Percentiles rank a stretch among this genome's conserved stretches.
These are phyloP conservation scores for Phyllosticta paracitricarpa DNA, from an alignment of 2,329 filamentous ascomycete species.

Conservation along the genomic window DNA sequence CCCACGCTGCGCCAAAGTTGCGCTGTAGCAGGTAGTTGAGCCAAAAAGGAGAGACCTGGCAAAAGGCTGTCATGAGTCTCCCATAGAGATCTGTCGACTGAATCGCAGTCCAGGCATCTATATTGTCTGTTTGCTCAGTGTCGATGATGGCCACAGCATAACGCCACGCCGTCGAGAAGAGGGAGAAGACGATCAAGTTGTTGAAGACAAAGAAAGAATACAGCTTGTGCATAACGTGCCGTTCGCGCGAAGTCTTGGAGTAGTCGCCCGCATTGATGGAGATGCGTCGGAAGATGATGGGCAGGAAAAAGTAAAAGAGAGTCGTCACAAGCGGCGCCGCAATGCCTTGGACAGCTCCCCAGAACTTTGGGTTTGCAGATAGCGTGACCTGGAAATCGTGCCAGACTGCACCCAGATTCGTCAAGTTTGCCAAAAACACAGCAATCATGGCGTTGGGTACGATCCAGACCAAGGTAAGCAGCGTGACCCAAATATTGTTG, in stretches of 20 bases:
- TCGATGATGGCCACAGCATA: conserved; percentile 59
- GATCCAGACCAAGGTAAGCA: conserved; percentile 78
- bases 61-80: conserved; percentile 63
- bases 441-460: conserved; percentile 90
- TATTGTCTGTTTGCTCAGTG: conserved; percentile 38
- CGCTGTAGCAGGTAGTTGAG: conserved; percentile 87
- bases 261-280: conserved; percentile 76
- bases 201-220: conserved; percentile 98
- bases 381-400: conserved; percentile 58
- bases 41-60: conserved; percentile 82
- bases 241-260: conserved; percentile 84
- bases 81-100: conserved; percentile 51
- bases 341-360: conserved; percentile 89
- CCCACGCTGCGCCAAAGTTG: conserved; percentile 85
- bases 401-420: conserved; percentile 75
- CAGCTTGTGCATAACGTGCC: conserved; percentile 81
- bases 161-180: conserved; percentile 74
- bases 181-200: conserved; percentile 86
- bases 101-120: conserved; percentile 54
- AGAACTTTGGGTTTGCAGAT: conserved; percentile 52
- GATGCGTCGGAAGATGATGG: conserved; percentile 81
- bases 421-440: conserved; percentile 80
- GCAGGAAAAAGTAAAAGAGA: conserved; percentile 75
- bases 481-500: conserved; percentile 73
- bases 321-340: conserved; percentile 80